Evolutionary conservation across 257 asterid species (phyloP), one percentile per base, ranked within the genome.

Genomic region (Salvia rosmarinus): DNA sequence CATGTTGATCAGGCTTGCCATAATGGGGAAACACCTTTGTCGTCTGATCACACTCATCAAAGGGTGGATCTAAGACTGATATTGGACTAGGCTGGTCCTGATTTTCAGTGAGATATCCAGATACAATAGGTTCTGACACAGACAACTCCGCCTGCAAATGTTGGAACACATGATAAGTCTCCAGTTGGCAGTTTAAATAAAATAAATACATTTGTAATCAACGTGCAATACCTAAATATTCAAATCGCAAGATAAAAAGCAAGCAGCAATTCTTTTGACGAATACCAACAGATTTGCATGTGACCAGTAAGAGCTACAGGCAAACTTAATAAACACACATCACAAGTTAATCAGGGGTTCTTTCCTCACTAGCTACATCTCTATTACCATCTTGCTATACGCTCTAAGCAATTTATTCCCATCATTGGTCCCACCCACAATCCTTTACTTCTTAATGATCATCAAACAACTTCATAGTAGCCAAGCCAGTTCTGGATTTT

Each of bases 71-170:
- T 71, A 94, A 84, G 58, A 94, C 95, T 32, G 99, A 94, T 81
- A 94, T 75, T 64, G 97, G 96, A 82, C 99, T 91, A 64, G 96
- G 97, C 56, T 94, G 96, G 47, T 89, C 96, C 85, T 82, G 96
- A 72, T 83, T 89, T 72, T 90, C 97, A 62, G 74, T 74, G 44
- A 78, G 82, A 73, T 76, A 83, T 63, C 85, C 85, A 63, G 85
- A 68, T 30, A 71, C 52, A 74, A 70, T 54, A 76, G 78, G 70
- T 65, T 83, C 86, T 20, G 70, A 64, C 21, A 65, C 35, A 9
- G 78, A 69, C 4, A 84, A 42, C 66, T 64, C 81, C 32, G 69
- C 70, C 97, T 91, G 89, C 83, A 82, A 70, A 76, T 52, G 64
- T 8, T 20, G 56, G 72, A 74, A 35, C 25, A 47, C 55, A 58